phyloP scores from a whole-genome alignment of 148 eudicot genomes.

The Linanthus parryae region DNA sequence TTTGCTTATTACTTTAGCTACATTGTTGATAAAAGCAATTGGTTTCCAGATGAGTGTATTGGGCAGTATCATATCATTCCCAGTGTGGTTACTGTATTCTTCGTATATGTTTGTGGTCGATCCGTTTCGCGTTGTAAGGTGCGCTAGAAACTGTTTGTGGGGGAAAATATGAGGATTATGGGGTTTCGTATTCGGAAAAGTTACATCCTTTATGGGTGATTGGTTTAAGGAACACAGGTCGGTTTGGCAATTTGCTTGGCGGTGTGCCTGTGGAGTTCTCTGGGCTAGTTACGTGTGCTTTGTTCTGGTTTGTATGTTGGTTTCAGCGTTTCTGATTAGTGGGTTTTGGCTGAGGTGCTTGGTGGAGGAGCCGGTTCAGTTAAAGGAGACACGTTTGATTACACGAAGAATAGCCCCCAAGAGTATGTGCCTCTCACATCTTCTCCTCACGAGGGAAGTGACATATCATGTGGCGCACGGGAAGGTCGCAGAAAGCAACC shows the following conservation, averaged over 20 bases:
- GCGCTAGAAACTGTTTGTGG: conserved; percentile 25
- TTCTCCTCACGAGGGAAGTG: conserved; percentile 24
- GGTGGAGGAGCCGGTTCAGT: conserved; percentile 62
- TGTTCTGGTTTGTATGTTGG: conserved; percentile 41
- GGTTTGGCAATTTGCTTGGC: conserved; percentile 28
- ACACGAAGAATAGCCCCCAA: conserved; percentile 60
- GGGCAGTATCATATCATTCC: conserved; percentile 43
- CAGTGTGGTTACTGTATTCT: conserved; percentile 36
- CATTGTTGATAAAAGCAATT: conserved; percentile 47
- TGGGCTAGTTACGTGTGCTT: conserved; percentile 57
- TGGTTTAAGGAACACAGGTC: conserved; percentile 43
- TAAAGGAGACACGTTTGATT: conserved; percentile 55
- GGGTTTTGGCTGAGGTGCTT: conserved; percentile 49
- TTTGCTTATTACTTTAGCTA: conserved; percentile 29
- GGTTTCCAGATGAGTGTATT: conserved; percentile 52
- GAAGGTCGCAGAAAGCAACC: too few relatives aligned
- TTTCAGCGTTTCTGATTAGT: conserved; percentile 54
- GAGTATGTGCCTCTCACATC: conserved; percentile 46
- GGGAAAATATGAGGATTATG: conserved; percentile 20
- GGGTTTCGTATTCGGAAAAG: conserved; percentile 12
- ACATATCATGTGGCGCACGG: conserved; percentile 17
- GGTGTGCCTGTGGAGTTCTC: conserved; percentile 62
- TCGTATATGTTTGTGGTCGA: conserved; percentile 32
- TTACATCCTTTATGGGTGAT: conserved; percentile 23
- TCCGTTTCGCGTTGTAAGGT: conserved; percentile 26